Conservation (phyloP, 179 eudicot genomes). For the Amaranthus tricolor region DNA sequence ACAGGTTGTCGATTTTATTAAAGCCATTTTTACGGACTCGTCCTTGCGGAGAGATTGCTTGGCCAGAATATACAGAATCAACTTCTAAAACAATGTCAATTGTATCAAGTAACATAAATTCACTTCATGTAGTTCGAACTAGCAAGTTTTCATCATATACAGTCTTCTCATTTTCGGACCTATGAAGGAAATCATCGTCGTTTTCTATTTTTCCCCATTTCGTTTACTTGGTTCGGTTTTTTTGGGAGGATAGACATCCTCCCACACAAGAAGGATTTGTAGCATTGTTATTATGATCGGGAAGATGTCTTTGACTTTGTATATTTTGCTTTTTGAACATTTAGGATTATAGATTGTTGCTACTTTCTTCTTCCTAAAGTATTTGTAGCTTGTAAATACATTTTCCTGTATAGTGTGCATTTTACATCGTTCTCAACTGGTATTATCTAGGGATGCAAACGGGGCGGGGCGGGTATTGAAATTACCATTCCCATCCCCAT, state of each 20-base stretch:
- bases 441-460: no score
- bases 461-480: no score
- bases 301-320: neutral
- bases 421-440: no score
- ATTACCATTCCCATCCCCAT: no score
- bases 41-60: slow-evolving; percentile 87
- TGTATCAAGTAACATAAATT: neutral
- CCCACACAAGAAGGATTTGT: no score
- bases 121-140: neutral
- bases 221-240: neutral
- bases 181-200: no score
- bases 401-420: neutral
- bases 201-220: neutral
- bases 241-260: no score
- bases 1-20: slow-evolving; percentile 90
- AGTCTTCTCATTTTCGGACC: neutral
- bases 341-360: neutral
- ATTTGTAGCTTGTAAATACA: neutral
- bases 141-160: neutral
- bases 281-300: no score
- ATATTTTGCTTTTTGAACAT: neutral
- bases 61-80: slow-evolving; percentile 63
- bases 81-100: slow-evolving; percentile 24
- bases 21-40: slow-evolving; percentile 92
- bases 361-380: neutral